Conservation (phyloP, 805 yeast species). For the Myxozyma mucilagina region DNA sequence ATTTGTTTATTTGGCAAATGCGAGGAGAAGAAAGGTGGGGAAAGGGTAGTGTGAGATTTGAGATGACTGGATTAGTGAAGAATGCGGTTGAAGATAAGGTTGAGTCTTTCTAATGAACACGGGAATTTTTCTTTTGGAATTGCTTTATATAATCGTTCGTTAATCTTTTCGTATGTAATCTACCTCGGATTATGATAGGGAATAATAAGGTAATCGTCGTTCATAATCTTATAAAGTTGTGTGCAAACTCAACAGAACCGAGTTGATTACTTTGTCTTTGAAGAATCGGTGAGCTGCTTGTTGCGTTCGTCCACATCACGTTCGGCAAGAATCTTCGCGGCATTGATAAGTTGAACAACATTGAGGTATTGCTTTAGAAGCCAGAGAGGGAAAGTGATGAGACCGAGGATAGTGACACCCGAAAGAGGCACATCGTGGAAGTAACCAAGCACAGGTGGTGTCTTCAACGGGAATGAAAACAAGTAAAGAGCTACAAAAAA, state of each 20-base stretch:
- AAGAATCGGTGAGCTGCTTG: neutral
- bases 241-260: neutral
- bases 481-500: slow-evolving; percentile 89
- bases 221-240: neutral
- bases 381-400: slow-evolving; percentile 80
- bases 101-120: too few species aligned
- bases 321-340: slow-evolving; percentile 76
- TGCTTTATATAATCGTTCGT: neutral
- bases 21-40: too few species aligned
- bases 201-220: neutral
- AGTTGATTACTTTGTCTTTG: slow-evolving; percentile 7
- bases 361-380: slow-evolving; percentile 86
- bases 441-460: slow-evolving; percentile 43
- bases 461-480: slow-evolving; percentile 57
- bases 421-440: slow-evolving; percentile 44
- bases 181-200: neutral
- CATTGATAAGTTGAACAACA: slow-evolving; percentile 82
- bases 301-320: slow-evolving; percentile 63
- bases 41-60: too few species aligned
- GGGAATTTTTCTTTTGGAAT: too few species aligned
- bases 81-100: too few species aligned
- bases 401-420: slow-evolving; percentile 59
- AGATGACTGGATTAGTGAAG: too few species aligned
- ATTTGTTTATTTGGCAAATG: too few species aligned
- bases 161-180: neutral